phyloP scores from a whole-genome alignment of 257 asterid species.

The Fraxinus anomala region DNA sequence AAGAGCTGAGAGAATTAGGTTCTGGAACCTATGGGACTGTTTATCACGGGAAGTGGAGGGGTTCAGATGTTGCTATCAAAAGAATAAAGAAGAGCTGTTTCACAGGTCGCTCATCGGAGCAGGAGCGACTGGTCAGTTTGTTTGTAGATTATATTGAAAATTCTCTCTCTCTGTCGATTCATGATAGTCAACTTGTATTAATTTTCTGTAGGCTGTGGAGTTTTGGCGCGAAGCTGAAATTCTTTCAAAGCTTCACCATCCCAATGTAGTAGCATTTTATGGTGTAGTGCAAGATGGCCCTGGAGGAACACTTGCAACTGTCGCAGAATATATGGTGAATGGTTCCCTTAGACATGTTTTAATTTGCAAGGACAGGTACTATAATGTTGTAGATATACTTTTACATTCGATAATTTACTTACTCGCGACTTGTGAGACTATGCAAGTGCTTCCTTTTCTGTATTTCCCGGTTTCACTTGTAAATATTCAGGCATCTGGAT shows the following conservation, averaged over 20 bases:
- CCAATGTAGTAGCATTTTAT: slow-evolving; percentile 94
- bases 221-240: slow-evolving; percentile 96
- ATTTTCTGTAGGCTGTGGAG: slow-evolving; percentile 57
- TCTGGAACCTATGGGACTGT: slow-evolving; percentile 97
- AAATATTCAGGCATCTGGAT: slow-evolving; percentile 73
- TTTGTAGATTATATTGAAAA: slow-evolving; percentile 11
- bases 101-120: slow-evolving; percentile 85
- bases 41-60: slow-evolving; percentile 97
- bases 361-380: slow-evolving; percentile 76
- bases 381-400: neutral
- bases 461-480: slow-evolving; percentile 21
- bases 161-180: slow-evolving; percentile 18
- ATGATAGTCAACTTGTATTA: slow-evolving; percentile 24
- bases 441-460: slow-evolving; percentile 5
- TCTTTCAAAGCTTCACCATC: slow-evolving; percentile 93
- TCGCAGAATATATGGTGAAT: slow-evolving; percentile 87
- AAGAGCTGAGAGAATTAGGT: slow-evolving; percentile 89
- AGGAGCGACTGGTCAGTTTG: slow-evolving; percentile 65
- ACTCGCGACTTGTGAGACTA: neutral
- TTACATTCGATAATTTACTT: neutral
- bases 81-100: slow-evolving; percentile 90
- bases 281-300: slow-evolving; percentile 98
- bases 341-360: slow-evolving; percentile 87
- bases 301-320: slow-evolving; percentile 92
- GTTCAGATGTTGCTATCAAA: slow-evolving; percentile 91